Evolutionary conservation across 768 basidiomycete species (phyloP).

Genomic region (Lyophyllum shimeji): DNA sequence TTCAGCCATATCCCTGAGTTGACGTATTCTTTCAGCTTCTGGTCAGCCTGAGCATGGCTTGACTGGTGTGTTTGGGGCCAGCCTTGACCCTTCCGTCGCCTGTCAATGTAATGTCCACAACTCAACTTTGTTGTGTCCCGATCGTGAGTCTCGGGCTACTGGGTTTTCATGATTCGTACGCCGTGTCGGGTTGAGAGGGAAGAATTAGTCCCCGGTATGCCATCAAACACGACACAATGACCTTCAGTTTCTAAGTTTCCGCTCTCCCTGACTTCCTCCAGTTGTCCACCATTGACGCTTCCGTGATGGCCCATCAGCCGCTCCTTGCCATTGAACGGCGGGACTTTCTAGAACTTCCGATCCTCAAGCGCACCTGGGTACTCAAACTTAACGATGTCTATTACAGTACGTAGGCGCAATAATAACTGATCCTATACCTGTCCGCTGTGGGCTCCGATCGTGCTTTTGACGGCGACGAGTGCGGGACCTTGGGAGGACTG

Average conservation of each 20-base stretch:
- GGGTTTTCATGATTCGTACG: no score
- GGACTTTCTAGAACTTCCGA: background rate
- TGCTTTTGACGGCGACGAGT: conserved; percentile 2
- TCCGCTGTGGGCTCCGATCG: background rate
- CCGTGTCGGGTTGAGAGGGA: no score
- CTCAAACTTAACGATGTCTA: background rate
- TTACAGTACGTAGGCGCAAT: background rate
- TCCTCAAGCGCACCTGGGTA: conserved; percentile 1
- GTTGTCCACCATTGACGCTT: no score
- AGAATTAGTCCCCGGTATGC: no score
- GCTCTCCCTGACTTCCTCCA: no score
- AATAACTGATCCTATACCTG: background rate
- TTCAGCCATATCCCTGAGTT: background rate
- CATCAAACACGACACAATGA: no score
- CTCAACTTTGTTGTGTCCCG: no score
- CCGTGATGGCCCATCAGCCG: no score
- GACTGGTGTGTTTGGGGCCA: background rate
- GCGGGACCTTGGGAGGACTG: background rate
- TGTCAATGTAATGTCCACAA: background rate
- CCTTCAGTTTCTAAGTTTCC: no score
- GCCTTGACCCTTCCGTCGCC: background rate
- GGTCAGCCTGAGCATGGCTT: background rate
- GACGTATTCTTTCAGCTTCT: background rate
- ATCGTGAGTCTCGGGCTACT: no score
- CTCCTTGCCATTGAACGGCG: background rate